Conservation (phyloP, 2,329 filamentous ascomycete genomes). For the Trichocomaceae sp. region DNA sequence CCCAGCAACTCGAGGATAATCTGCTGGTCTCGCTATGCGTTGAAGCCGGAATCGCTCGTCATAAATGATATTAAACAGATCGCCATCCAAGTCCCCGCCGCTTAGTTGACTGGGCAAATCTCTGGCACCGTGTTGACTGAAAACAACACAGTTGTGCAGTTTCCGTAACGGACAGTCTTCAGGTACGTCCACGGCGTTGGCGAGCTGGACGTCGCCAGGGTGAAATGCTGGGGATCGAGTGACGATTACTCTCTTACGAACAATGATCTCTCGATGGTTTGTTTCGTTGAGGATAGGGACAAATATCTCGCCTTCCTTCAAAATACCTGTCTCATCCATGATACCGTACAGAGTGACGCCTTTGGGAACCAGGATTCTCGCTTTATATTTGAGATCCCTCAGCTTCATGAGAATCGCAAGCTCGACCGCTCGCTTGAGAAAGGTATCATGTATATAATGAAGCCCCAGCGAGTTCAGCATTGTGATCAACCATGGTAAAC, state of each 20-base stretch:
- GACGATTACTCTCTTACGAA: constrained; percentile 49
- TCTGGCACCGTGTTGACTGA: constrained; percentile 62
- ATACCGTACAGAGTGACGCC: constrained; percentile 75
- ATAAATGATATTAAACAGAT: constrained; percentile 74
- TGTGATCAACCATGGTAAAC: constrained; percentile 57
- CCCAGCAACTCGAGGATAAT: constrained; percentile 58
- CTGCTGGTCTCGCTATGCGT: constrained; percentile 51
- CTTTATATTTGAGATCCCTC: constrained; percentile 68
- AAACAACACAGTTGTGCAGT: constrained; percentile 69
- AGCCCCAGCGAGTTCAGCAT: constrained; percentile 51
- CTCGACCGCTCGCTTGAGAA: constrained; percentile 65
- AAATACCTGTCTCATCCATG: constrained; percentile 69
- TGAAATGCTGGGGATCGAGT: constrained; percentile 77
- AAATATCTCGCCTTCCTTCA: constrained; percentile 63
- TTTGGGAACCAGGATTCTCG: constrained; percentile 62
- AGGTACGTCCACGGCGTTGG: constrained; percentile 54
- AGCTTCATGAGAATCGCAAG: constrained; percentile 64
- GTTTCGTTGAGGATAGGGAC: constrained; percentile 49
- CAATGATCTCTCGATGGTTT: constrained; percentile 23
- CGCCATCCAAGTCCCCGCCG: constrained; percentile 78
- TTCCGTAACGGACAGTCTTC: constrained; percentile 52
- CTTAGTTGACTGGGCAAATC: constrained; percentile 73
- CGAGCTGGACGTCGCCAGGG: constrained; percentile 70
- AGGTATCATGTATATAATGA: constrained; percentile 60
- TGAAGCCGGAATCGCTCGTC: constrained; percentile 49